A percentile compares a stretch with the other conserved stretches of the same genome.
Evolutionary conservation across 2,329 filamentous ascomycete genomes (phyloP).

Genomic region (Cadophora sp.): DNA sequence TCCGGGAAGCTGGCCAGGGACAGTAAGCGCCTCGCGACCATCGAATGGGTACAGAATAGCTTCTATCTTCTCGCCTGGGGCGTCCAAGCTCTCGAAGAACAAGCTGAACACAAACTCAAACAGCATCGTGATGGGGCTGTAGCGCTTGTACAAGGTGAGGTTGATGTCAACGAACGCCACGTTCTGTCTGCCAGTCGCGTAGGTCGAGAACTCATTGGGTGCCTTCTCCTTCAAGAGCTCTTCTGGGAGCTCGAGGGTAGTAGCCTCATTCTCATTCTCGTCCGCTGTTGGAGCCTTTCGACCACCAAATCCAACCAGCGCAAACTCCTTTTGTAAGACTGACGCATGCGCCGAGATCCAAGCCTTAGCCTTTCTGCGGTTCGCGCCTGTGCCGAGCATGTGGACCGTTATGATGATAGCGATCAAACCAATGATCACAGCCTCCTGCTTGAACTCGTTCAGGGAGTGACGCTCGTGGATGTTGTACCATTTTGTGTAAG

Average conservation of each 20-base stretch:
- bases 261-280: constrained; percentile 52
- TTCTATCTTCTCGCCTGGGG: constrained; percentile 76
- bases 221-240: constrained; percentile 83
- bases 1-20: constrained; percentile 67
- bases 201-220: constrained; percentile 83
- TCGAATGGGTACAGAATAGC: constrained; percentile 88
- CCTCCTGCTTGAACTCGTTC: constrained; percentile 87
- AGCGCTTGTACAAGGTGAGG: constrained; percentile 42
- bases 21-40: constrained; percentile 82
- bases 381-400: constrained; percentile 79
- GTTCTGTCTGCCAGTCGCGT: constrained; percentile 92
- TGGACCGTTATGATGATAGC: constrained; percentile 78
- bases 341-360: constrained; percentile 82
- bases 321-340: constrained; percentile 80
- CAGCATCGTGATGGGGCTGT: constrained; percentile 48
- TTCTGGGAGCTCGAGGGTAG: constrained; percentile 53
- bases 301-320: constrained; percentile 80
- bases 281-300: constrained; percentile 54
- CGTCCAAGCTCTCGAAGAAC: constrained; percentile 78
- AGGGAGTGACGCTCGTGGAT: constrained; percentile 88
- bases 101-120: constrained; percentile 75
- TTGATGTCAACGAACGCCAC: constrained; percentile 86
- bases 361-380: constrained; percentile 78
- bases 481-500: constrained; percentile 96
- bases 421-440: constrained; percentile 79